Evolutionary conservation across 1,139 yeast genomes (phyloP).

Genomic region (Pichia sp.): DNA sequence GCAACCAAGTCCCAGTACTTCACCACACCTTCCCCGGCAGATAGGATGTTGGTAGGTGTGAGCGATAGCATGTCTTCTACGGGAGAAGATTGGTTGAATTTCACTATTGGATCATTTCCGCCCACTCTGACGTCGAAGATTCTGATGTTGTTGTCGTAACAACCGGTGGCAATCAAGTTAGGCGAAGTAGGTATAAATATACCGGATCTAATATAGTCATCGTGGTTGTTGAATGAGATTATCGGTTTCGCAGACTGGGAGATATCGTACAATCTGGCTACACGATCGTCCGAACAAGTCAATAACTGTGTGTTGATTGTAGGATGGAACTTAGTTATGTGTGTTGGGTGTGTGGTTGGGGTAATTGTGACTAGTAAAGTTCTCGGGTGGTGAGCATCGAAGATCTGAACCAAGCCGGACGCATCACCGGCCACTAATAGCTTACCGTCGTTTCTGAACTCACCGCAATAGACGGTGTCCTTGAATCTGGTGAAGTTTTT

Average conservation of each 20-base stretch:
- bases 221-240: conserved; percentile 67
- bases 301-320: conserved; percentile 64
- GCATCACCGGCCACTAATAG: conserved; percentile 85
- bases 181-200: conserved; percentile 65
- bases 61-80: conserved; percentile 83
- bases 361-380: conserved; percentile 72
- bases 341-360: conserved; percentile 85
- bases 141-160: conserved; percentile 84
- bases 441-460: conserved; percentile 78
- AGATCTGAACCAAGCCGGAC: conserved; percentile 78
- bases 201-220: conserved; percentile 85
- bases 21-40: conserved; percentile 84
- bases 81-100: conserved; percentile 61
- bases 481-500: conserved; percentile 89
- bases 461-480: conserved; percentile 85
- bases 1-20: conserved; percentile 91
- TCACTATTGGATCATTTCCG: conserved; percentile 41
- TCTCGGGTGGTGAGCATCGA: conserved; percentile 71
- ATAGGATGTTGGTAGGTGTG: conserved; percentile 72
- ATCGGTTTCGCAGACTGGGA: conserved; percentile 70
- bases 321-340: conserved; percentile 88
- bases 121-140: conserved; percentile 74
- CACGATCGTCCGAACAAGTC: conserved; percentile 89
- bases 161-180: conserved; percentile 83
- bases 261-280: conserved; percentile 83